phyloP scores from a whole-genome alignment of 495 filamentous ascomycete genomes.

The Neurospora sublineolata region DNA sequence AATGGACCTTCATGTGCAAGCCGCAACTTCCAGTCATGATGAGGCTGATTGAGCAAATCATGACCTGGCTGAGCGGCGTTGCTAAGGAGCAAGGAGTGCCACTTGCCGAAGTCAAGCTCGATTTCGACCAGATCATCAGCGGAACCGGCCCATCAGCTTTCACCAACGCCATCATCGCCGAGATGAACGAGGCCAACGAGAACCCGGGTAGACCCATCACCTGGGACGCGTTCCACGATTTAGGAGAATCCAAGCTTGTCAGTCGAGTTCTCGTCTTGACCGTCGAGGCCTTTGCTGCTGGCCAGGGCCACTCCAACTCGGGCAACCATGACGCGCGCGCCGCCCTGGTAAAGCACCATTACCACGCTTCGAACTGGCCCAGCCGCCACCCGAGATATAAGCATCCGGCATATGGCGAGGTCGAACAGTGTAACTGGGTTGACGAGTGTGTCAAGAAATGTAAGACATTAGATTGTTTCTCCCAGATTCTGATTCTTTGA shows the following conservation, averaged over 20 bases:
- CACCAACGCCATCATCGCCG: conserved; percentile 45
- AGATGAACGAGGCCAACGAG: conserved; percentile 36
- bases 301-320: conserved; percentile 53
- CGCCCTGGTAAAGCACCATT: conserved; percentile 53
- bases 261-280: conserved; percentile 47
- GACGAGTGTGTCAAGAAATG: conserved; percentile 45
- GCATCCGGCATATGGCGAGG: conserved; percentile 51
- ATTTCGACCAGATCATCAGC: conserved; percentile 57
- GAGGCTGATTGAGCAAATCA: conserved; percentile 47
- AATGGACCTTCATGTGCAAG: conserved; percentile 59
- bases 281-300: conserved; percentile 53
- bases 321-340: conserved; percentile 46
- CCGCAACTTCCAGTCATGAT: conserved; percentile 52
- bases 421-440: conserved; percentile 55
- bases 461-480: neutral
- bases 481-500: neutral
- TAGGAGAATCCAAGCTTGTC: conserved; percentile 45
- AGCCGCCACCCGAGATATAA: conserved; percentile 45
- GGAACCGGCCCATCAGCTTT: conserved; percentile 59
- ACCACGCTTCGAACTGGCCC: conserved; percentile 54
- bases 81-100: conserved; percentile 39
- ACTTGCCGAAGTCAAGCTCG: conserved; percentile 44
- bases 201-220: conserved; percentile 19
- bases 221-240: conserved; percentile 48
- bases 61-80: conserved; percentile 45